Conservation (phyloP, 805 yeast species). For the Metschnikowia lochheadii region DNA sequence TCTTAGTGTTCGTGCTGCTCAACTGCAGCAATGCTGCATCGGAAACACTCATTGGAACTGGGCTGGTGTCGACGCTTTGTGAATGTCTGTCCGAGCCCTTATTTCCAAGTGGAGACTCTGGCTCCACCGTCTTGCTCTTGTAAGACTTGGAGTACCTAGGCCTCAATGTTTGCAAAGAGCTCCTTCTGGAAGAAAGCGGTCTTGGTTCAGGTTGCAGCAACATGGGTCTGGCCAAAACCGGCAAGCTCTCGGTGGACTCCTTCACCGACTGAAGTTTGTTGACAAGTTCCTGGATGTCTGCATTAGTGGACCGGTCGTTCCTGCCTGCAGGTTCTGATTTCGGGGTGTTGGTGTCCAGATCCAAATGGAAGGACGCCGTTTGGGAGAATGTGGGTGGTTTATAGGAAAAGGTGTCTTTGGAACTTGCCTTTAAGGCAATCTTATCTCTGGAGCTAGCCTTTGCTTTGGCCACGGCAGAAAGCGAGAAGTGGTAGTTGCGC, state of each 20-base stretch:
- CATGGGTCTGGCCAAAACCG: not conserved
- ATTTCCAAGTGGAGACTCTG: conserved; percentile 4
- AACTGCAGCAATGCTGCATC: not conserved
- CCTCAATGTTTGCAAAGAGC: conserved; percentile 1
- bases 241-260: not conserved
- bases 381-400: conserved; percentile 11
- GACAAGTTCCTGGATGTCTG: conserved; percentile 13
- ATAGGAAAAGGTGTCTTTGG: conserved; percentile 11
- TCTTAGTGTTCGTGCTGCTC: not conserved
- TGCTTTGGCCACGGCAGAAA: conserved; percentile 13
- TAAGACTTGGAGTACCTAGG: conserved; percentile 29
- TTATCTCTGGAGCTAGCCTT: conserved; percentile 5
- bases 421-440: not conserved
- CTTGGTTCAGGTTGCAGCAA: conserved; percentile 1
- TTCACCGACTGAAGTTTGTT: conserved; percentile 11
- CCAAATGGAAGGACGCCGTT: not conserved
- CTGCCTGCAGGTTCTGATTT: conserved; percentile 3
- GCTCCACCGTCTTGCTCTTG: conserved; percentile 15
- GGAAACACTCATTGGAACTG: not conserved
- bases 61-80: not conserved
- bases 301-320: not conserved
- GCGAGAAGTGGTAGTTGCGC: conserved; percentile 33
- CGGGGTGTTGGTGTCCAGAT: not conserved
- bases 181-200: not conserved
- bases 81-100: not conserved